phyloP scores from a whole-genome alignment of 2,329 filamentous ascomycete species.

The Fonsecaea nubica region DNA sequence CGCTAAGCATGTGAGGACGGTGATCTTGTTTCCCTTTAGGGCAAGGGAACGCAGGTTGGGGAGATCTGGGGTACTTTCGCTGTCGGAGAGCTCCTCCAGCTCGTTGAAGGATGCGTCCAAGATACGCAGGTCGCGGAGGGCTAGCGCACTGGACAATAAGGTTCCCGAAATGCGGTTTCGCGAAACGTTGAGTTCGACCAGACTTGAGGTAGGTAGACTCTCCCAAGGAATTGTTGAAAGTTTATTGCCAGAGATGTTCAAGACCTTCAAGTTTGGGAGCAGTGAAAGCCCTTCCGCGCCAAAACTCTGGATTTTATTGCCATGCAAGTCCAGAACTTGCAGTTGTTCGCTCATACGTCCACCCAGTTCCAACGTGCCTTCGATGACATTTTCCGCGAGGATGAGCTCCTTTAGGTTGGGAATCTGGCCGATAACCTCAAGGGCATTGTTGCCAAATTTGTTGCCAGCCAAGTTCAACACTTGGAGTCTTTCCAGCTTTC shows the following conservation, averaged over 20 bases:
- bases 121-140: constrained; percentile 75
- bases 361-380: constrained; percentile 69
- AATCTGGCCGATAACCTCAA: constrained; percentile 78
- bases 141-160: constrained; percentile 45
- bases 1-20: constrained; percentile 73
- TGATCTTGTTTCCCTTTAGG: constrained; percentile 81
- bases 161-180: constrained; percentile 71
- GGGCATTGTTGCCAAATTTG: constrained; percentile 71
- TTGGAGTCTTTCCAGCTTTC: constrained; percentile 74
- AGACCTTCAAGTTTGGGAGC: constrained; percentile 70
- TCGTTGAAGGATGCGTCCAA: constrained; percentile 81
- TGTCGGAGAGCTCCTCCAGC: constrained; percentile 61
- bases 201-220: constrained; percentile 23
- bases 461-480: constrained; percentile 87
- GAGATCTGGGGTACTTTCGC: constrained; percentile 60
- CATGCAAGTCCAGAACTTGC: constrained; percentile 80
- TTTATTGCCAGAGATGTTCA: constrained; percentile 81
- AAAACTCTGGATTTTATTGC: constrained; percentile 76
- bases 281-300: constrained; percentile 67
- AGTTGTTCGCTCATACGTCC: constrained; percentile 70
- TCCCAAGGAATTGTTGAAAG: constrained; percentile 69
- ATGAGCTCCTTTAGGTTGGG: constrained; percentile 76
- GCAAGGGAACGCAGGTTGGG: constrained; percentile 76
- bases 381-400: constrained; percentile 77
- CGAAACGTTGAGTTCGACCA: constrained; percentile 72